Percentiles rank a stretch among this genome's conserved stretches.
Evolutionary conservation across 106 monocot species (phyloP).

Genomic region (Iris macrosiphon): DNA sequence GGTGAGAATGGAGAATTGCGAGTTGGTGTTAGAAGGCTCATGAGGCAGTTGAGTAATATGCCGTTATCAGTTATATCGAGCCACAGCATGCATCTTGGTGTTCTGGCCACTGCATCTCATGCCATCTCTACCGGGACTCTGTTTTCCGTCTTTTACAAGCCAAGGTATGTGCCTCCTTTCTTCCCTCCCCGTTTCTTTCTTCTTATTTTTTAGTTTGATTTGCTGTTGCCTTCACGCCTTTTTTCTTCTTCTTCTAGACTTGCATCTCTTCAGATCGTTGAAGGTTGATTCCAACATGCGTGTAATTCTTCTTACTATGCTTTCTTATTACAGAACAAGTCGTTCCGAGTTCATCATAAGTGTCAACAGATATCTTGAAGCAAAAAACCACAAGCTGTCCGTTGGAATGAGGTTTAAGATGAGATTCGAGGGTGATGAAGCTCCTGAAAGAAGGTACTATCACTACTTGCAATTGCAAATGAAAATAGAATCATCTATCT

Average conservation of each 20-base stretch:
- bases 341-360: slow-evolving; percentile 72
- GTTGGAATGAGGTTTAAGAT: slow-evolving; percentile 94
- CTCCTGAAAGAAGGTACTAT: slow-evolving; percentile 68
- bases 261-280: no score
- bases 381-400: slow-evolving; percentile 48
- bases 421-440: slow-evolving; percentile 90
- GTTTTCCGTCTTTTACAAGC: slow-evolving; percentile 88
- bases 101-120: slow-evolving; percentile 90
- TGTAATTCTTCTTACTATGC: background rate
- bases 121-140: slow-evolving; percentile 75
- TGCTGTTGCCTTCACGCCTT: background rate
- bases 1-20: slow-evolving; percentile 74
- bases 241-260: background rate
- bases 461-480: background rate
- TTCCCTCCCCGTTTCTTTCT: no score
- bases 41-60: slow-evolving; percentile 70
- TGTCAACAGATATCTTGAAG: slow-evolving; percentile 71
- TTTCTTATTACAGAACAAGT: slow-evolving; percentile 53
- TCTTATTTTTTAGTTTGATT: no score
- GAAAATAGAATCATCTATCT: no score
- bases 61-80: slow-evolving; percentile 88
- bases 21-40: slow-evolving; percentile 73
- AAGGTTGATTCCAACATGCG: no score
- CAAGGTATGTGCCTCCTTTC: slow-evolving; percentile 48
- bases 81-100: slow-evolving; percentile 91